Conservation (phyloP, 1,139 yeast genomes). For the Pichia sp. region DNA sequence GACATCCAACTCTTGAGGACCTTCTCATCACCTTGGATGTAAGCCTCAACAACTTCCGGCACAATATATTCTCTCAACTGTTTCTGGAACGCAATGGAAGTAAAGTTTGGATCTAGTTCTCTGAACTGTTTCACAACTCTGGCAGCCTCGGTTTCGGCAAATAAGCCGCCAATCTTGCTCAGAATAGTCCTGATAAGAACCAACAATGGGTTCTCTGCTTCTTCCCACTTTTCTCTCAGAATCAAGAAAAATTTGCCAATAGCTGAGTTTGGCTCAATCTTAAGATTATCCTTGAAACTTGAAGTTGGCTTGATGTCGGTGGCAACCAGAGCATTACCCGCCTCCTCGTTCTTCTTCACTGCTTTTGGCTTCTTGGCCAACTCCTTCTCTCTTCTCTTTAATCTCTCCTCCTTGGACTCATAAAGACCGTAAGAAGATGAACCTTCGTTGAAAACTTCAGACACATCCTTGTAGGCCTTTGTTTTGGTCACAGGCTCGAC, state of each 20-base stretch:
- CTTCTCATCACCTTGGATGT: conserved; percentile 83
- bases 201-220: conserved; percentile 88
- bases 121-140: conserved; percentile 82
- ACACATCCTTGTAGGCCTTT: conserved; percentile 80
- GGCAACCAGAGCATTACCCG: conserved; percentile 77
- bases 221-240: conserved; percentile 79
- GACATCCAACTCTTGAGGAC: conserved; percentile 87
- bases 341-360: conserved; percentile 76
- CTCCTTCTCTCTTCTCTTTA: conserved; percentile 66
- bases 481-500: conserved; percentile 94
- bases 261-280: conserved; percentile 61
- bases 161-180: conserved; percentile 79
- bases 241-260: conserved; percentile 63
- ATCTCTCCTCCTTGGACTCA: conserved; percentile 79
- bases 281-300: conserved; percentile 56
- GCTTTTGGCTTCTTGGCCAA: conserved; percentile 55
- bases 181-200: conserved; percentile 74
- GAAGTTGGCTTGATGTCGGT: conserved; percentile 66
- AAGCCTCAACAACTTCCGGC: conserved; percentile 95
- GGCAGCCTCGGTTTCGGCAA: conserved; percentile 95
- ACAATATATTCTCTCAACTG: conserved; percentile 89
- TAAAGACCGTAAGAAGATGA: conserved; percentile 90
- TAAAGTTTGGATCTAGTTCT: conserved; percentile 86
- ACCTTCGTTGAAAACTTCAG: conserved; percentile 89
- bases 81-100: conserved; percentile 70